Conservation (phyloP, 345 rosid species). For the Fremontodendron californicum region DNA sequence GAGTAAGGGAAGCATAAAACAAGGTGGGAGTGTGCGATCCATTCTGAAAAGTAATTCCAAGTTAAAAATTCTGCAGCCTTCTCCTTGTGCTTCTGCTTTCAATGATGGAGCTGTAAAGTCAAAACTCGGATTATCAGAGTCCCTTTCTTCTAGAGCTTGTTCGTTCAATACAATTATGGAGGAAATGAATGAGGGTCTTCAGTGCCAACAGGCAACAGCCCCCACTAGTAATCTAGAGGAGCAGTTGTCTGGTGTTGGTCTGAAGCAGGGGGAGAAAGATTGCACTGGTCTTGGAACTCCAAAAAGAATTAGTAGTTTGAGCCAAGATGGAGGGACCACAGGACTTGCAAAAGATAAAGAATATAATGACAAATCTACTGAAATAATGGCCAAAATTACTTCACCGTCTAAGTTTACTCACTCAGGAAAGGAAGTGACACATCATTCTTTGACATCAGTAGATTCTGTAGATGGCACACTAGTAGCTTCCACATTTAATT, state of each 20-base stretch:
- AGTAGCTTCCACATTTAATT: constrained; percentile 18
- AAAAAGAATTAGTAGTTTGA: constrained; percentile 17
- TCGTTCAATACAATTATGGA: constrained; percentile 28
- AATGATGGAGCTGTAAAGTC: constrained; percentile 48
- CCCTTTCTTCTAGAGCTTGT: constrained; percentile 34
- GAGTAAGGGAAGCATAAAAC: constrained; percentile 39
- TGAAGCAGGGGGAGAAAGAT: constrained; percentile 14
- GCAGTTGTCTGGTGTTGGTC: constrained; percentile 29
- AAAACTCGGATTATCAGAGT: constrained; percentile 36
- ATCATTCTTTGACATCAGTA: constrained; percentile 21
- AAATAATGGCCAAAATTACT: constrained; percentile 14
- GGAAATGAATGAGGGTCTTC: constrained; percentile 17
- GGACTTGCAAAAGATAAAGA: constrained; percentile 17
- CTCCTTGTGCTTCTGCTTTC: constrained; percentile 40
- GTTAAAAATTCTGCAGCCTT: constrained; percentile 39
- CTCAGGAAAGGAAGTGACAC: constrained; percentile 24
- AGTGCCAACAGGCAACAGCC: constrained; percentile 17
- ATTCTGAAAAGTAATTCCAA: constrained; percentile 40
- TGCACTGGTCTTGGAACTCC: constrained; percentile 19
- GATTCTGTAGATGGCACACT: constrained; percentile 8
- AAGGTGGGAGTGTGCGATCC: constrained; percentile 34
- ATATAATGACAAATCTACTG: constrained; percentile 28
- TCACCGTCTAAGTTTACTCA: constrained; percentile 24
- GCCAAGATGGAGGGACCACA: constrained; percentile 21
- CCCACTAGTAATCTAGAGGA: constrained; percentile 40